Percentiles rank a stretch among this genome's conserved stretches.
These are phyloP conservation scores for Parasitella parasitica DNA, from an alignment of 371 early-diverging fungal species.

Conservation along the genomic window DNA sequence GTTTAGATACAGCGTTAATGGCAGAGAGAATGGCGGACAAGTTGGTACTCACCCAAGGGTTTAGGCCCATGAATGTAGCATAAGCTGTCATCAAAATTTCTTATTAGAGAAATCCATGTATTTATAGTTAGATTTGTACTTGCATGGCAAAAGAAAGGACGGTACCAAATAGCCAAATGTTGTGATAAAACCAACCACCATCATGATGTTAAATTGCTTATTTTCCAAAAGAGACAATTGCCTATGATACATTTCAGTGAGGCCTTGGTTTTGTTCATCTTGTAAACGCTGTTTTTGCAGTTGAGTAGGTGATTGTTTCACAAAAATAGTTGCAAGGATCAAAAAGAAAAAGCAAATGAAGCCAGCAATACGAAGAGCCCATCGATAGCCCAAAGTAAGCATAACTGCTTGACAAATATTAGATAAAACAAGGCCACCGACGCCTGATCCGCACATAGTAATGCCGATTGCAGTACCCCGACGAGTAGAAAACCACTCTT, in stretches of 20 bases:
- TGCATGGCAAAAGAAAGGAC: conserved; percentile 9
- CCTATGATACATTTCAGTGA: conserved; percentile 21
- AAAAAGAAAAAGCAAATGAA: conserved; percentile 55
- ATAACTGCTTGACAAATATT: conserved; percentile 57
- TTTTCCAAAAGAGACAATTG: conserved; percentile 21
- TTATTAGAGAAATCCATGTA: conserved; percentile 10
- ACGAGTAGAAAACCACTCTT: conserved; percentile 69
- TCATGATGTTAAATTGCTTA: conserved; percentile 20
- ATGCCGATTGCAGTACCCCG: conserved; percentile 75
- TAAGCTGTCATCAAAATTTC: conserved; percentile 31
- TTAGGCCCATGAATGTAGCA: conserved; percentile 31
- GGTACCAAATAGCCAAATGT: conserved; percentile 25
- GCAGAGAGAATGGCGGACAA: conserved; percentile 53
- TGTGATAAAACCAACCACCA: conserved; percentile 26
- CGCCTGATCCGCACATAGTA: conserved; percentile 64
- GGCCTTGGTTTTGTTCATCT: conserved; percentile 19
- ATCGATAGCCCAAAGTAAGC: conserved; percentile 50
- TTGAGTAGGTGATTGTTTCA: conserved; percentile 38
- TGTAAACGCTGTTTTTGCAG: conserved; percentile 24
- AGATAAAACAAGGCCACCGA: conserved; percentile 71
- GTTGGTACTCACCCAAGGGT: conserved; percentile 38
- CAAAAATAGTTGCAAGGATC: conserved; percentile 41
- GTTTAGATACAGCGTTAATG: conserved; percentile 45
- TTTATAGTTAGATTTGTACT: conserved; percentile 3
- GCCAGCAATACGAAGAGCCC: conserved; percentile 68